A percentile compares a stretch with the other conserved stretches of the same genome.
Conservation (phyloP, 805 yeast species). For the Starmerella tilneyi region DNA sequence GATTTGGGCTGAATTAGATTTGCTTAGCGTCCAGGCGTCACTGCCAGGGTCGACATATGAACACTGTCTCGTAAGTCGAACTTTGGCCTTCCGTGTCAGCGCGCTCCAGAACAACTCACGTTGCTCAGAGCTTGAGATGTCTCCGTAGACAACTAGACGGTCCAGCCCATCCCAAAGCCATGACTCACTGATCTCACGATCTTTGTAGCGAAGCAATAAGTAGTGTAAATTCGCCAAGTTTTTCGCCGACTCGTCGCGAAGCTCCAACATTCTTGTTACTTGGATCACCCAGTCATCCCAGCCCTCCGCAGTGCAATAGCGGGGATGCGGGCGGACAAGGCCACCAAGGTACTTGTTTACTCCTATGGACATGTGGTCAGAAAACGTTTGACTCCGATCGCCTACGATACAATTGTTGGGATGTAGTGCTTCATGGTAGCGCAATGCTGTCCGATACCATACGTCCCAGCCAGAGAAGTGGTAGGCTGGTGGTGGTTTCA, state of each 20-base stretch:
- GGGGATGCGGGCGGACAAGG: not conserved
- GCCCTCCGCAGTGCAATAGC: not conserved
- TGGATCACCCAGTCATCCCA: not conserved
- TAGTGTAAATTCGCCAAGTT: not conserved
- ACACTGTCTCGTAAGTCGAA: not conserved
- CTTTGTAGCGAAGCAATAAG: not conserved
- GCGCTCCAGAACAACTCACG: not conserved
- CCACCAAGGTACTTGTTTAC: not conserved
- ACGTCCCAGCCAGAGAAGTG: not conserved
- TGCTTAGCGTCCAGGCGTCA: not conserved
- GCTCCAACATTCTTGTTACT: not conserved
- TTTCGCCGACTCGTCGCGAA: not conserved
- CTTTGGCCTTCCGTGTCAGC: not conserved
- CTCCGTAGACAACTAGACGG: not conserved
- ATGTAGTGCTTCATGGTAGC: not conserved
- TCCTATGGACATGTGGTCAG: not conserved
- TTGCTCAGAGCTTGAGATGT: not conserved
- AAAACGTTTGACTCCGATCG: not conserved
- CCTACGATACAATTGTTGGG: not conserved
- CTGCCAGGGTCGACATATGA: not conserved
- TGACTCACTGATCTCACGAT: not conserved
- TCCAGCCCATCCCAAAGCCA: not conserved
- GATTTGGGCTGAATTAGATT: constrained; percentile 2
- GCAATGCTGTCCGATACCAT: not conserved
- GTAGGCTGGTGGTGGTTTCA: too few relatives aligned